Conservation (phyloP, 768 basidiomycete genomes). For the Collybia sordida region DNA sequence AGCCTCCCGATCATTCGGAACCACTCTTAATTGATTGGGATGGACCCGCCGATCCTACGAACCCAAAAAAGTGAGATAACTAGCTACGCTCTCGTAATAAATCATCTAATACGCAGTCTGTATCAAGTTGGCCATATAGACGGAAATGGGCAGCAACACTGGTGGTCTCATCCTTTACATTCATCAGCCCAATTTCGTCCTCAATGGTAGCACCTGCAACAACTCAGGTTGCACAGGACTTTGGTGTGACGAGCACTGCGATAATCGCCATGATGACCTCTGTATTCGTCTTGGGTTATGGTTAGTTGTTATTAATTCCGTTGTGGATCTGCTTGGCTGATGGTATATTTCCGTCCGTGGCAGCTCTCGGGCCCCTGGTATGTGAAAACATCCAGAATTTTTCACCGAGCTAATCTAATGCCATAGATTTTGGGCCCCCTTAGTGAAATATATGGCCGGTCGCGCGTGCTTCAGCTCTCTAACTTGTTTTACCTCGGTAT, state of each 20-base stretch:
- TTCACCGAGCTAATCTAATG: neutral
- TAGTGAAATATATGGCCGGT: slow-evolving; percentile 73
- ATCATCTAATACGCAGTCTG: neutral
- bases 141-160: slow-evolving; percentile 65
- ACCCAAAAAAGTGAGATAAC: slow-evolving; percentile 64
- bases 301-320: slow-evolving; percentile 29
- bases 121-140: slow-evolving; percentile 50
- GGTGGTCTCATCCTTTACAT: slow-evolving; percentile 66
- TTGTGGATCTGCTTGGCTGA: too few relatives aligned
- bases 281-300: slow-evolving; percentile 52
- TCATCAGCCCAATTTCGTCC: slow-evolving; percentile 69
- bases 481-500: slow-evolving; percentile 70
- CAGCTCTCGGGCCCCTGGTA: slow-evolving; percentile 54
- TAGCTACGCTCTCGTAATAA: too few relatives aligned
- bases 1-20: neutral
- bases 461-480: slow-evolving; percentile 55
- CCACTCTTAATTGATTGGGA: slow-evolving; percentile 58
- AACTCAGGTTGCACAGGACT: slow-evolving; percentile 45
- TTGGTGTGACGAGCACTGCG: slow-evolving; percentile 51
- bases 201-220: slow-evolving; percentile 74
- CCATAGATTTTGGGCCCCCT: slow-evolving; percentile 54
- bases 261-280: slow-evolving; percentile 59
- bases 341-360: neutral
- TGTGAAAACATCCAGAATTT: slow-evolving; percentile 3
- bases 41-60: slow-evolving; percentile 54